These are phyloP conservation scores for Acacia melanoxylon DNA, from an alignment of 306 rosid species.

Conservation along the genomic window DNA sequence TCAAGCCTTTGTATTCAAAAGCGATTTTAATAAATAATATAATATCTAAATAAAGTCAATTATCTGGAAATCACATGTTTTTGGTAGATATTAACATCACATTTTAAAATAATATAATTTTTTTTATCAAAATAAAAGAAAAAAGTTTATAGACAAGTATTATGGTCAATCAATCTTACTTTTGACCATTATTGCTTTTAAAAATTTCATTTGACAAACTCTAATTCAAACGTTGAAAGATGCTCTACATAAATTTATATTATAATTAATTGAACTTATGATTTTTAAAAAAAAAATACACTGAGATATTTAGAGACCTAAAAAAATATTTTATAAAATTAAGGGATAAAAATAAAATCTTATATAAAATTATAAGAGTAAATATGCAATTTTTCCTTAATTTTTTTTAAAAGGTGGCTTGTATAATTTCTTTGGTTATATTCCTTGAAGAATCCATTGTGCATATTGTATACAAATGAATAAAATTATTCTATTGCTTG, in stretches of 20 bases:
- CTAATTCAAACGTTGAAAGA: neutral
- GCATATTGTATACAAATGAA: neutral
- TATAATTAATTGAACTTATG: neutral
- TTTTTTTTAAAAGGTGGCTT: neutral
- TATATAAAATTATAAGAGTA: no score
- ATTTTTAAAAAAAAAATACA: neutral
- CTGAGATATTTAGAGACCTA: neutral
- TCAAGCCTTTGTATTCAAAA: neutral
- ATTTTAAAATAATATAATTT: neutral
- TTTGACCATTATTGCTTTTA: neutral
- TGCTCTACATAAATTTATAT: neutral
- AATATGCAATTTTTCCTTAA: no score
- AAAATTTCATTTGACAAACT: neutral
- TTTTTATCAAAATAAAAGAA: no score
- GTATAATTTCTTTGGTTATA: no score
- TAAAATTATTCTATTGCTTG: conserved; percentile 15
- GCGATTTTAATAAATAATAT: neutral
- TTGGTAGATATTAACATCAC: neutral
- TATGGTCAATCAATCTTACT: neutral
- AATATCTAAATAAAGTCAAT: neutral
- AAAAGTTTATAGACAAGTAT: neutral
- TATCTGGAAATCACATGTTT: neutral
- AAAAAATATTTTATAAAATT: no score
- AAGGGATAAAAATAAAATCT: no score
- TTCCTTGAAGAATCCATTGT: no score